Evolutionary conservation across 306 rosid genomes (phyloP).

Genomic region (Vigna hirtella): DNA sequence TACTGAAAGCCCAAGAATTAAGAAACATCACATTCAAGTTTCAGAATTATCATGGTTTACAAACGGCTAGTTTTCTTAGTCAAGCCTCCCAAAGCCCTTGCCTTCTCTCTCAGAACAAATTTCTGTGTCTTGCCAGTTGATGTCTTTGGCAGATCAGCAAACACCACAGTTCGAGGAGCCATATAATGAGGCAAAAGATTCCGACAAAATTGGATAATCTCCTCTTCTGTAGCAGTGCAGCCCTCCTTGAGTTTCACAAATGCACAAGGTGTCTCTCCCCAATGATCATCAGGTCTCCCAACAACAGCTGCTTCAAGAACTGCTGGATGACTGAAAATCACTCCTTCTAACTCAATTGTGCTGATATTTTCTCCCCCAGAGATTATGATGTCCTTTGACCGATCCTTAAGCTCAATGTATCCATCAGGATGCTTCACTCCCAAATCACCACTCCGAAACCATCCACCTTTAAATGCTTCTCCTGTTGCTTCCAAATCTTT

Average conservation of each 20-base stretch:
- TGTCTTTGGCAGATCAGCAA: slow-evolving; percentile 79
- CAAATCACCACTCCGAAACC: slow-evolving; percentile 85
- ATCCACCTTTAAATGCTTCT: slow-evolving; percentile 81
- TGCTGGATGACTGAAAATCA: slow-evolving; percentile 73
- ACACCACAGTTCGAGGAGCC: slow-evolving; percentile 81
- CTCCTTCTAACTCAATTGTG: slow-evolving; percentile 84
- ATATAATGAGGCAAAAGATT: slow-evolving; percentile 71
- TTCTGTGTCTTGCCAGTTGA: slow-evolving; percentile 90
- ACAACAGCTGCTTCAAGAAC: slow-evolving; percentile 84
- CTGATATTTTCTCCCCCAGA: slow-evolving; percentile 95
- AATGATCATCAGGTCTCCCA: slow-evolving; percentile 77
- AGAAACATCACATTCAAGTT: slow-evolving; percentile 2
- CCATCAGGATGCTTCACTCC: slow-evolving; percentile 86
- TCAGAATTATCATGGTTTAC: slow-evolving; percentile 31
- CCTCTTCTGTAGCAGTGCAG: slow-evolving; percentile 50
- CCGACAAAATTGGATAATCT: slow-evolving; percentile 66
- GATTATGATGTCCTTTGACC: slow-evolving; percentile 84
- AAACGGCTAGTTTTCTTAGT: slow-evolving; percentile 61
- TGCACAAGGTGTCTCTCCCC: slow-evolving; percentile 97
- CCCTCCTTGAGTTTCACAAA: slow-evolving; percentile 86
- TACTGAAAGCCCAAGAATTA: background rate
- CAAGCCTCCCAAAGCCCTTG: slow-evolving; percentile 81
- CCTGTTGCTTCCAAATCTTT: slow-evolving; percentile 68
- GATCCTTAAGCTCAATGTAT: slow-evolving; percentile 82
- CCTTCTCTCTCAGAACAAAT: slow-evolving; percentile 64